Conservation (phyloP, 1,139 yeast genomes). For the Saccharomyces hybrid region DNA sequence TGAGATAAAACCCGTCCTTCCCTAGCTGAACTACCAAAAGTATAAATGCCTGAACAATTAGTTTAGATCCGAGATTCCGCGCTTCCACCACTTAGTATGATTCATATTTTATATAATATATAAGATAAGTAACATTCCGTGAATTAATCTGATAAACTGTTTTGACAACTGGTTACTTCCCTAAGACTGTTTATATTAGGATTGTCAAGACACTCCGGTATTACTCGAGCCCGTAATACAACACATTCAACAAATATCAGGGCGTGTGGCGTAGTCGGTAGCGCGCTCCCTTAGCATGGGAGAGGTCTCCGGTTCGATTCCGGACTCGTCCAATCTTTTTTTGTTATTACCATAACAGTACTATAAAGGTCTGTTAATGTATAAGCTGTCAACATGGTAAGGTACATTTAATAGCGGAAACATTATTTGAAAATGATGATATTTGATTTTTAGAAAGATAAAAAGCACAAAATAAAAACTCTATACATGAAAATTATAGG, state of each 20-base stretch:
- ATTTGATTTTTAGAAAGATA: background rate
- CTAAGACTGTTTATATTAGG: too few species aligned
- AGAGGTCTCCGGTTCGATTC: constrained; percentile 88
- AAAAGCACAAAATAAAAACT: background rate
- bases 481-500: background rate
- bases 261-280: constrained; percentile 94
- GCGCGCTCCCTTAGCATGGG: constrained; percentile 90
- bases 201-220: too few species aligned
- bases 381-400: background rate
- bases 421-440: background rate
- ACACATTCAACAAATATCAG: constrained; percentile 23
- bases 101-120: too few species aligned
- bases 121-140: too few species aligned
- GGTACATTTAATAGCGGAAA: background rate
- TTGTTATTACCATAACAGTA: background rate
- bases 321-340: constrained; percentile 69
- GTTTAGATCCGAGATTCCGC: too few species aligned
- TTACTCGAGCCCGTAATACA: too few species aligned
- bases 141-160: too few species aligned
- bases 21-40: too few species aligned
- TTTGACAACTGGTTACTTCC: too few species aligned
- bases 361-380: background rate
- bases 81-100: too few species aligned
- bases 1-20: too few species aligned
- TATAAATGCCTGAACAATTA: too few species aligned